Evolutionary conservation across 2,329 filamentous ascomycete genomes (phyloP), one percentile per base, ranked within the genome.

Genomic region (Neonectria punicea): DNA sequence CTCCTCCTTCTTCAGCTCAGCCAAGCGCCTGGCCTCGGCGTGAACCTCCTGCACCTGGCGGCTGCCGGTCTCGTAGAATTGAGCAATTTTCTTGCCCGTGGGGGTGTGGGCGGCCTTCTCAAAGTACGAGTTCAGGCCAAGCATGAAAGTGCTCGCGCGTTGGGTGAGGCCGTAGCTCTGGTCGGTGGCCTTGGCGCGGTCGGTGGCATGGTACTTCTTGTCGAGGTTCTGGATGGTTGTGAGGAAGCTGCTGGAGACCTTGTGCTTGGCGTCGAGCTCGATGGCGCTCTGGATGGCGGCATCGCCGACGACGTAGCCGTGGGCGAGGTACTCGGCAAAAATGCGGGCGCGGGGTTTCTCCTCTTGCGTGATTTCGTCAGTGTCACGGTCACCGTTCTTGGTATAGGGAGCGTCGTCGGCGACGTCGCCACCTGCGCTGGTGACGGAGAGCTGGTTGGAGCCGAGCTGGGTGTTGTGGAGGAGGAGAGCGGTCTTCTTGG

Each of bases 401-500:
- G 83, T 84, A 39, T 83, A 80, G 66, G 85, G 84, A 53, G 87
- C 82, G 70, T 92, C 89, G 68, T 92, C 89, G 55, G 87, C 86
- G 57, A 88, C 82, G 62, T 92, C 86, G 70, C 90, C 90, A 68
- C 91, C 85, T 55, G 87, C 87, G 69, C 89, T 87, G 47, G 90
- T 87, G 53, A 94, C 88, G 62, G 89, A 86, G 77, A 99, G 97
- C 76, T 96, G 90, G 71, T 94, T 93, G 65, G 91, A 83, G 69
- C 94, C 94, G 55, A 99, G 92, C 82, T 97, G 92, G 58, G 96
- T 99, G 86, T 97, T 97, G 84, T 98, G 95, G 70, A 99, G 90
- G 65, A 99, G 92, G 44, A 98, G 92, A 28, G 96, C 96, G 22
- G 96, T 99, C 86, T 97, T 98, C 65, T 95, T 94, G 55, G 96